Evolutionary conservation across 306 rosid species (phyloP).

Genomic region (Canavalia gladiata): DNA sequence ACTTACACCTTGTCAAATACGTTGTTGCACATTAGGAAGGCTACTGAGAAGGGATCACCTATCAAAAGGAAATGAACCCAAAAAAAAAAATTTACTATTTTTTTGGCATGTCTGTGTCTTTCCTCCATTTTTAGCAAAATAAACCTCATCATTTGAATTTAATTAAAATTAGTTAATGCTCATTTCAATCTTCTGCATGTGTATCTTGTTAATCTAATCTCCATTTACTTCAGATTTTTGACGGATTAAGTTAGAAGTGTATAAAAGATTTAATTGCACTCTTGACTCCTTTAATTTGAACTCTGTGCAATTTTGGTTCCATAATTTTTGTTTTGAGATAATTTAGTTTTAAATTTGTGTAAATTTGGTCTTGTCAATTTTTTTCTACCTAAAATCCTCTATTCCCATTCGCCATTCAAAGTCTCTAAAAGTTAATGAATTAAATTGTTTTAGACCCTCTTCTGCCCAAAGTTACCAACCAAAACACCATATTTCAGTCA

Average conservation of each 20-base stretch:
- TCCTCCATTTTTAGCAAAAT: neutral
- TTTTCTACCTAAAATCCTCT: too few species aligned
- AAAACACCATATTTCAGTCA: too few species aligned
- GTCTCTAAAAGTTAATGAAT: too few species aligned
- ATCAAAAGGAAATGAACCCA: slow-evolving; percentile 29
- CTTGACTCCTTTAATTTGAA: neutral
- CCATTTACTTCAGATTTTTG: neutral
- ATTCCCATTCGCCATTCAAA: too few species aligned
- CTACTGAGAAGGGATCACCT: slow-evolving; percentile 5
- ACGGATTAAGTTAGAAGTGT: slow-evolving; percentile 2
- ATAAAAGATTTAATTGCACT: neutral
- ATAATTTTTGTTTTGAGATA: too few species aligned
- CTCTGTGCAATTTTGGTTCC: neutral
- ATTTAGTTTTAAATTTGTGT: too few species aligned
- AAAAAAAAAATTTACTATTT: neutral
- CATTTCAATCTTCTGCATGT: neutral
- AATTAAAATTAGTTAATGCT: neutral
- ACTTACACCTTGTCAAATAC: neutral
- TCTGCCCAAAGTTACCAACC: too few species aligned
- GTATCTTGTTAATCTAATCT: slow-evolving; percentile 25
- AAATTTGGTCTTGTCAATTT: too few species aligned
- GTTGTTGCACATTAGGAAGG: slow-evolving; percentile 23
- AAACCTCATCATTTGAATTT: slow-evolving; percentile 2
- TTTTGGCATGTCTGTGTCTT: neutral
- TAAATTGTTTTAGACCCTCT: too few species aligned